Base-by-base conservation (phyloP, 164 flowering plant species). In the Vitis labrusca region DNA sequence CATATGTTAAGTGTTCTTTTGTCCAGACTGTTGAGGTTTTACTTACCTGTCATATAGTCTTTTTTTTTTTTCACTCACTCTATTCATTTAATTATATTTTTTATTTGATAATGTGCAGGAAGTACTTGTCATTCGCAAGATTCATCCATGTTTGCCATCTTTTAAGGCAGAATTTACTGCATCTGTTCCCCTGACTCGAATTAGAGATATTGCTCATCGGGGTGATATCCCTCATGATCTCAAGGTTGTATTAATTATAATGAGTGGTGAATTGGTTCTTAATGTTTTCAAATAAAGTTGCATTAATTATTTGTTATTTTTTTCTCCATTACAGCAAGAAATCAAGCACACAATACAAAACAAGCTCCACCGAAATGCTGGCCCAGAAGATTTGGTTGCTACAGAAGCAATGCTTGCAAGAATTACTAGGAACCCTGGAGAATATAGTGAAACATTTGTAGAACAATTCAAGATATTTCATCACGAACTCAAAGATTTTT, bases 331-430 rank as follows among this genome's bases (percentile, higher is more conserved):
- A 16, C 89, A 94, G 98, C 97, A 91, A 92, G 93, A 92, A 79
- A 94, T 94, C 82, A 94, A 94, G 81, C 98, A 94, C 74, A 94
- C 98, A 60, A 94, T 94, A 82, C 98, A 94, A 68, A 94, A 94
- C 89, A 94, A 94, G 86, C 97, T 94, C 77, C 98, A 94, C 55
- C 88, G 98, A 9, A 86, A 85, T 86, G 98, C 98, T 75, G 97
- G 98, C n/a, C 97, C 98, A 50, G 98, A 94, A 81, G 98, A 94
- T 85, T 83, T 94, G 75, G 77, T 94, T 87, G 88, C 98, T 62
- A 94, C 98, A 61, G 93, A 92, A 74, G 90, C 92, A 68, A 94
- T 94, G 98, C 94, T 94, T 74, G 88, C 84, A 11, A 88, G 88
- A 84, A 85, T 94, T 60, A 94, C 97, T 47, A 81, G 79, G 76